Base-by-base conservation (phyloP, 768 basidiomycete species). In the Kwoniella europaea region DNA sequence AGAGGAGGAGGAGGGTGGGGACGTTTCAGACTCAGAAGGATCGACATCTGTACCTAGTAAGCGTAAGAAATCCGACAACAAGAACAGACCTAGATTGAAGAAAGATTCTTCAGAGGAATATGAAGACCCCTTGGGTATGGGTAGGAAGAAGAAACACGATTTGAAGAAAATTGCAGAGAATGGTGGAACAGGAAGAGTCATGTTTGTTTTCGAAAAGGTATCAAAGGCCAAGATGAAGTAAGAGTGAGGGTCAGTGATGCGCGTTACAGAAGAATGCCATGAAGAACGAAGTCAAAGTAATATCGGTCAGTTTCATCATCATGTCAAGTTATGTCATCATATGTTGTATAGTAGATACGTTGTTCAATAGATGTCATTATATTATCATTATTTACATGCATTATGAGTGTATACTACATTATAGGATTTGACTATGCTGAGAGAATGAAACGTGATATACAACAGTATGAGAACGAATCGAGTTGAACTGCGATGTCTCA, bases 181-280 rank as follows among this genome's bases (percentile, higher is more conserved):
- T 35, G 71, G 74, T 41, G 67, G 67, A 13, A 68, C 69, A n/a
- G 82, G 81, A 27, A 71, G 76, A 58, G 73, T 83, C 62, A 81
- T 77, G 71, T 83, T 79, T 70, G 75, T 82, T 1, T 82, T 83
- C 59, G 81, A 83, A 61, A 82, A 78, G 69, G 60, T 79, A 2
- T 74, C 74, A 9, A 70, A 69, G 24, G 69, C 71, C 2, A 67
- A 67, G 29, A 6, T 70, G 57, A 53, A 57, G 16, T 61, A n/a
- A 61, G 35, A 35, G 35, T 7, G 16, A 35, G 20, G 12, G n/a
- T 52, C 15, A 41, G 24, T 63, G 22, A 53, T 52, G 24, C 4
- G 18, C 41, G 42, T 5, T 13, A 55, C 20, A 20, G 50, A 52
- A 52, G 20, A 16, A 16, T 10, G 15, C 50, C 50, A 15, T 16